phyloP scores from a whole-genome alignment of 495 filamentous ascomycete species.

The Hyaloscypha hepaticicola region DNA sequence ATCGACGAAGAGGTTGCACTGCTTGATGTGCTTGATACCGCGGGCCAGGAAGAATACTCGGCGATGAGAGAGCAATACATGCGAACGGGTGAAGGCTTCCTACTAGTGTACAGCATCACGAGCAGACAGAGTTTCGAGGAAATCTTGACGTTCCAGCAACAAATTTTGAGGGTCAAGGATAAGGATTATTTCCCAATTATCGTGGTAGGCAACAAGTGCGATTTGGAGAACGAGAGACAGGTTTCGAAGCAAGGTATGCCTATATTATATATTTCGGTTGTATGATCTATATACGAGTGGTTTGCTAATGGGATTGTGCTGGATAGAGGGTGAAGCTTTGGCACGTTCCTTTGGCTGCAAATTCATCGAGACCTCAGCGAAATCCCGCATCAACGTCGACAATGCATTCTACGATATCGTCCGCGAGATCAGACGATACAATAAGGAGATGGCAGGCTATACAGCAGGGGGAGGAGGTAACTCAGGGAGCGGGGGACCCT shows the following conservation, averaged over 20 bases:
- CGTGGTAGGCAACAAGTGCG: conserved; percentile 99
- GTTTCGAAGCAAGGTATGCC: conserved; percentile 85
- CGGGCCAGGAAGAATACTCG: conserved; percentile 98
- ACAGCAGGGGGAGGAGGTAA: conserved; percentile 62
- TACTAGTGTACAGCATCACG: conserved; percentile 91
- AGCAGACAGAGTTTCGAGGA: conserved; percentile 97
- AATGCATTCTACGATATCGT: conserved; percentile 98
- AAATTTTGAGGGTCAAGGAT: conserved; percentile 97
- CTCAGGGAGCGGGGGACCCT: conserved; percentile 59
- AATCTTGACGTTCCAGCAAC: conserved; percentile 97
- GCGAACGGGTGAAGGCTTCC: conserved; percentile 97
- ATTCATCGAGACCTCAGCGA: conserved; percentile 98
- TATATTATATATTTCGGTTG: neutral
- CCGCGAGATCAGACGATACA: conserved; percentile 94
- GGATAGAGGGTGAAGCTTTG: conserved; percentile 81
- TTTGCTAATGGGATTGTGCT: neutral
- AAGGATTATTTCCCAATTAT: conserved; percentile 99
- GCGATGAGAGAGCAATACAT: conserved; percentile 99
- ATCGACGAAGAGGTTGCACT: conserved; percentile 98
- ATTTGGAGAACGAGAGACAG: conserved; percentile 87
- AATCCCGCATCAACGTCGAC: conserved; percentile 96
- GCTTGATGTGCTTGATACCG: conserved; percentile 97
- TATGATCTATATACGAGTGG: neutral
- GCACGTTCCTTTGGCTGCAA: conserved; percentile 89
- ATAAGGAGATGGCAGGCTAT: conserved; percentile 93